phyloP scores from a whole-genome alignment of 2,329 filamentous ascomycete genomes.

The Diaporthe vaccinii region DNA sequence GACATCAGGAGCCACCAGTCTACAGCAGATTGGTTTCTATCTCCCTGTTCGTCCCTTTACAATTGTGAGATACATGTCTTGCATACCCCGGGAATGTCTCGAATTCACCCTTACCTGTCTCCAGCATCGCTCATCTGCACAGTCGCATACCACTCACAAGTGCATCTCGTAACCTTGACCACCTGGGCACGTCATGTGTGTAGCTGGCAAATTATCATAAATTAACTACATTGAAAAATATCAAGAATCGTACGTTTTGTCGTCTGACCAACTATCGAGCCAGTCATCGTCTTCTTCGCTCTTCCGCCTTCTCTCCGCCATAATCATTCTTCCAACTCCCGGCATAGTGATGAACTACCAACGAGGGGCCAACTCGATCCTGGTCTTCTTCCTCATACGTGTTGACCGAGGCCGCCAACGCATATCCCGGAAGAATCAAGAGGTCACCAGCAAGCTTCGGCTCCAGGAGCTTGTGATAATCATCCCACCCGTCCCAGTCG shows the following conservation, averaged over 20 bases:
- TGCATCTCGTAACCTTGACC: background rate
- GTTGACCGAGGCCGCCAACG: slow-evolving; percentile 36
- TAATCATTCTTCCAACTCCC: slow-evolving; percentile 34
- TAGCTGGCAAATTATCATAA: background rate
- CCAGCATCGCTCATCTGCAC: background rate
- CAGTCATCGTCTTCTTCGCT: background rate
- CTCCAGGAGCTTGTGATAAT: slow-evolving; percentile 6
- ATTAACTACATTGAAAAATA: background rate
- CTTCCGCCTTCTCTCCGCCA: slow-evolving; percentile 9
- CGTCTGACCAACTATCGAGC: background rate
- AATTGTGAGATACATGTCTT: background rate
- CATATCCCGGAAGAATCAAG: slow-evolving; percentile 14
- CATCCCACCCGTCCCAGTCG: slow-evolving; percentile 10
- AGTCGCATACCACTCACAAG: background rate
- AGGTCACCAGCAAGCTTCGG: slow-evolving; percentile 23
- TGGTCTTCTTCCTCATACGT: slow-evolving; percentile 37
- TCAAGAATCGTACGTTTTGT: background rate
- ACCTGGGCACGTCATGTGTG: background rate
- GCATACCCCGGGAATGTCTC: background rate
- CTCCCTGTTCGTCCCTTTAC: background rate
- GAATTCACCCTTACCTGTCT: background rate
- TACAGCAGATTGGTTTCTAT: background rate
- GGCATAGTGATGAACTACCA: slow-evolving; percentile 30
- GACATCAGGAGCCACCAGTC: background rate
- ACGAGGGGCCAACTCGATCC: slow-evolving; percentile 16